A percentile compares a stretch with the other conserved stretches of the same genome.
phyloP scores from a whole-genome alignment of 2,329 filamentous ascomycete species.

The Curvularia eragrostidis region DNA sequence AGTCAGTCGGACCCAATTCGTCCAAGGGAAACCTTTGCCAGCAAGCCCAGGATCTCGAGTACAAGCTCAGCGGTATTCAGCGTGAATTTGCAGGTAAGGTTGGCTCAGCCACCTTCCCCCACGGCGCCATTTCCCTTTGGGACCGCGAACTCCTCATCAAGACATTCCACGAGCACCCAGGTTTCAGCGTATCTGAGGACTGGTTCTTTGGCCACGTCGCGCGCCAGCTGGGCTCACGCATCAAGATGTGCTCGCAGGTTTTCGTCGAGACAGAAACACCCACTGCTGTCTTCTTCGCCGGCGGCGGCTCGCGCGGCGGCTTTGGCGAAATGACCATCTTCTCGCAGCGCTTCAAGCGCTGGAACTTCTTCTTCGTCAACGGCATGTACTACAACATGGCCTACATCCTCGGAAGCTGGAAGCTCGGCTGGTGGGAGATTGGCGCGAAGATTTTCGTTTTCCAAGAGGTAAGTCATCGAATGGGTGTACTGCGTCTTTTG shows the following conservation, averaged over 20 bases:
- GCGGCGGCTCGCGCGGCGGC: conserved; percentile 53
- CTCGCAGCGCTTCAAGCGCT: conserved; percentile 58
- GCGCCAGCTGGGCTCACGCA: conserved; percentile 54
- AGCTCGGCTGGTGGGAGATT: conserved; percentile 58
- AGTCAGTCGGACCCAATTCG: conserved; percentile 50
- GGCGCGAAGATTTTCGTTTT: conserved; percentile 59
- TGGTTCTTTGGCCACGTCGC: conserved; percentile 62
- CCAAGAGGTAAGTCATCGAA: conserved; percentile 53
- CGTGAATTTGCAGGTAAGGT: conserved; percentile 54
- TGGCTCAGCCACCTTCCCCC: conserved; percentile 59
- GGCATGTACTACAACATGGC: conserved; percentile 57
- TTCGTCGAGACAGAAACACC: conserved; percentile 62
- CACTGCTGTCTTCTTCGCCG: conserved; percentile 52
- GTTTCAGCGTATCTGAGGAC: conserved; percentile 59
- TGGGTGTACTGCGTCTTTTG: neutral
- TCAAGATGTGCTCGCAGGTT: conserved; percentile 58
- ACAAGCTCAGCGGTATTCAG: conserved; percentile 58
- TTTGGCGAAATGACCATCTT: conserved; percentile 63
- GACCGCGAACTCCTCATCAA: conserved; percentile 55
- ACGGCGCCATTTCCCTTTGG: conserved; percentile 60
- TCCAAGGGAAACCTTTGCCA: conserved; percentile 39
- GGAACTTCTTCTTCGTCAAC: conserved; percentile 62
- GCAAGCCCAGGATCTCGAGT: conserved; percentile 61
- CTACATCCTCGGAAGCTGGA: conserved; percentile 58
- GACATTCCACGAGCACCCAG: conserved; percentile 58